phyloP scores from a whole-genome alignment of 2,329 filamentous ascomycete genomes.

The Saccharata proteae region DNA sequence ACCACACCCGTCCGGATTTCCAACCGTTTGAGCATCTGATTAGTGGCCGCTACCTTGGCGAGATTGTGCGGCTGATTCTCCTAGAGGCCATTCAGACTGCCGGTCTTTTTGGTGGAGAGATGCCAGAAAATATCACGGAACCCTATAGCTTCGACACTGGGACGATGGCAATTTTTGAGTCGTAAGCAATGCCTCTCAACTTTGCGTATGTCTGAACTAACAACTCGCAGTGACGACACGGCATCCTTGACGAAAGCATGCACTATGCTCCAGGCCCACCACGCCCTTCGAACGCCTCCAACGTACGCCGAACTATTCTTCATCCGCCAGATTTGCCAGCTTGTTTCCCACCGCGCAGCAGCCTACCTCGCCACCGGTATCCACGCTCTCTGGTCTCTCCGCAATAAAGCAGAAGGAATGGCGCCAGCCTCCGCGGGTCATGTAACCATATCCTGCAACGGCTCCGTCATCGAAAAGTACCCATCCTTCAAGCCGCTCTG shows the following conservation, averaged over 20 bases:
- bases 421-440: conserved; percentile 20
- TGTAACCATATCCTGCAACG: conserved; percentile 58
- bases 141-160: conserved; percentile 49
- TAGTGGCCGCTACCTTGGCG: conserved; percentile 51
- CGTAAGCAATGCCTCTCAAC: conserved; percentile 11
- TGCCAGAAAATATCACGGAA: conserved; percentile 43
- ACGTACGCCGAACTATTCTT: conserved; percentile 41
- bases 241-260: conserved; percentile 27
- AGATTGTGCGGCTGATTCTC: conserved; percentile 49
- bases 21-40: conserved; percentile 55
- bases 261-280: conserved; percentile 38
- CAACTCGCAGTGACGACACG: conserved; percentile 23
- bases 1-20: conserved; percentile 47
- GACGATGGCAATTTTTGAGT: conserved; percentile 45
- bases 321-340: conserved; percentile 38
- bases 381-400: conserved; percentile 48
- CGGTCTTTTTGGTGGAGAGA: conserved; percentile 43
- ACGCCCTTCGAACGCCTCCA: conserved; percentile 35
- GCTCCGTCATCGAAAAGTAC: conserved; percentile 69
- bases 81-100: conserved; percentile 46
- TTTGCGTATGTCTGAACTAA: background rate
- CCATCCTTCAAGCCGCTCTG: conserved; percentile 52
- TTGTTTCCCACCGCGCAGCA: conserved; percentile 47
- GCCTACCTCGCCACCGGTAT: conserved; percentile 52
- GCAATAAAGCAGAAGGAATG: conserved; percentile 37